Evolutionary conservation across 2,329 filamentous ascomycete genomes (phyloP).

Genomic region (Gaeumannomyces tritici): DNA sequence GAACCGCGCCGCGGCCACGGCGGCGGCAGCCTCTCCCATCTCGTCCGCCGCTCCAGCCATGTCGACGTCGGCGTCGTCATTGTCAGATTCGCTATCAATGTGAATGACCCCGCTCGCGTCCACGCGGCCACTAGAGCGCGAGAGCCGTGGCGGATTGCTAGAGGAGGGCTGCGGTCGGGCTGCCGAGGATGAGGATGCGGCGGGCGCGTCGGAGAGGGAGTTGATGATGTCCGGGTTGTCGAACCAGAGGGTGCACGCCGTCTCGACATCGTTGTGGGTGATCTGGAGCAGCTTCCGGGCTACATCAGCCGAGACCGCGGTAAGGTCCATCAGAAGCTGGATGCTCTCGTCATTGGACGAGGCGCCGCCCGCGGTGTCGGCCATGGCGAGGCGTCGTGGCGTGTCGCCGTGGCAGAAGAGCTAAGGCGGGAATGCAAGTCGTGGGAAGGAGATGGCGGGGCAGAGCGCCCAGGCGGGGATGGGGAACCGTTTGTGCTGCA

Average conservation of each 20-base stretch:
- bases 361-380: slow-evolving; percentile 52
- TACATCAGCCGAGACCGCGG: slow-evolving; percentile 61
- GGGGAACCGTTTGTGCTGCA: background rate
- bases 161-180: slow-evolving; percentile 6
- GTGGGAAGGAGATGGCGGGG: background rate
- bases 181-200: background rate
- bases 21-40: slow-evolving; percentile 24
- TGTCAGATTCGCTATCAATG: slow-evolving; percentile 72
- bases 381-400: slow-evolving; percentile 39
- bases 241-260: slow-evolving; percentile 84
- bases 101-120: slow-evolving; percentile 56
- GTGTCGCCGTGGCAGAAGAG: background rate
- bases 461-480: background rate
- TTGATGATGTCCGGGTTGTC: slow-evolving; percentile 69
- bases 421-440: background rate
- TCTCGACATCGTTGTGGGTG: slow-evolving; percentile 73
- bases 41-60: slow-evolving; percentile 20
- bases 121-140: slow-evolving; percentile 29
- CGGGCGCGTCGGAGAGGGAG: slow-evolving; percentile 17
- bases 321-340: slow-evolving; percentile 63
- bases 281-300: slow-evolving; percentile 78
- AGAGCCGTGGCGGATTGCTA: slow-evolving; percentile 3
- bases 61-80: slow-evolving; percentile 40
- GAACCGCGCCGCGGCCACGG: slow-evolving; percentile 28
- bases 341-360: slow-evolving; percentile 23